Evolutionary conservation across 805 yeast genomes (phyloP).

Genomic region (Tetrapisispora taiwanensis): DNA sequence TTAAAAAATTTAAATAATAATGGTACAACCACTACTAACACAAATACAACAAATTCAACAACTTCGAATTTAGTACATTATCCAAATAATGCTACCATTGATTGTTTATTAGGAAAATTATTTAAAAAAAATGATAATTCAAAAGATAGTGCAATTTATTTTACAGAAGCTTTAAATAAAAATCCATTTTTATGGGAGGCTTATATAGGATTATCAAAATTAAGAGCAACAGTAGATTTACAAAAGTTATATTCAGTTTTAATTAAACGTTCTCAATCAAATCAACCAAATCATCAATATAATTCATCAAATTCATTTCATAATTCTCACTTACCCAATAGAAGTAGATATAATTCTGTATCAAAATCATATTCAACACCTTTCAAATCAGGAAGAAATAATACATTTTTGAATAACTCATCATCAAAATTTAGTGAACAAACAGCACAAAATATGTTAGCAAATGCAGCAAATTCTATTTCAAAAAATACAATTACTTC

Average conservation of each 20-base stretch:
- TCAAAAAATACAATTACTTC: slow-evolving; percentile 5
- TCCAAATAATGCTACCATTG: slow-evolving; percentile 67
- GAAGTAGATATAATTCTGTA: slow-evolving; percentile 2
- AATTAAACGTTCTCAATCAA: slow-evolving; percentile 3
- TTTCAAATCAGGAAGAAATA: slow-evolving; percentile 6
- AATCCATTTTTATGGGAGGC: slow-evolving; percentile 87
- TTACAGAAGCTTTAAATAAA: slow-evolving; percentile 54
- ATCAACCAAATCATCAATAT: background rate
- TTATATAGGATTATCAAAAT: slow-evolving; percentile 57
- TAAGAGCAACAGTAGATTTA: slow-evolving; percentile 57
- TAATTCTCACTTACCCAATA: background rate
- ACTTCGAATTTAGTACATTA: slow-evolving; percentile 10
- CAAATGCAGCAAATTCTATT: background rate
- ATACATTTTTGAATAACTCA: slow-evolving; percentile 2
- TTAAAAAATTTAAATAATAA: background rate
- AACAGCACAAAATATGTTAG: background rate
- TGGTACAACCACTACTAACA: background rate
- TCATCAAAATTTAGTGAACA: background rate
- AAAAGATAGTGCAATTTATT: slow-evolving; percentile 55
- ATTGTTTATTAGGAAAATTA: slow-evolving; percentile 60
- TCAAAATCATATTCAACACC: slow-evolving; percentile 7
- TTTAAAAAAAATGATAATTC: slow-evolving; percentile 48
- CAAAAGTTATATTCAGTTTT: slow-evolving; percentile 11
- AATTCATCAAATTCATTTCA: background rate
- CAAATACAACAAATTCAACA: background rate